Conservation (phyloP, 129 eudicot genomes). For the Flaveria brownii region DNA sequence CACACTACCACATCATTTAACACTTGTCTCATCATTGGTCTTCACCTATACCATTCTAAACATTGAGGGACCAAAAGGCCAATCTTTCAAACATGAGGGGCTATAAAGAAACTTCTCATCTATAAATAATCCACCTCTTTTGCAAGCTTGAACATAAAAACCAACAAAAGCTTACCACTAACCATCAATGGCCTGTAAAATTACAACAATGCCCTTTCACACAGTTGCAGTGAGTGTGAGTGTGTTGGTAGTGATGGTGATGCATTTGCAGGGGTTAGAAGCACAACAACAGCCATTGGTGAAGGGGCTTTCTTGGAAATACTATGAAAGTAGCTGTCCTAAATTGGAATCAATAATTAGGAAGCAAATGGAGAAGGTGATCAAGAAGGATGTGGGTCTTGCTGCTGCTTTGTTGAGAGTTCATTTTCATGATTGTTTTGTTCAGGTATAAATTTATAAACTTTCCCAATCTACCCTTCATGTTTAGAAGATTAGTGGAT, state of each 20-base stretch:
- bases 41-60: conserved; percentile 3
- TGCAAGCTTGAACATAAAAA: background rate
- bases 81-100: conserved; percentile 11
- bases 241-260: conserved; percentile 27
- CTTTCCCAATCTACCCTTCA: background rate
- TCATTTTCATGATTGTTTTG: conserved; percentile 86
- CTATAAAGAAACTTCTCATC: background rate
- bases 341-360: conserved; percentile 58
- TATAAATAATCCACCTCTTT: conserved; percentile 23
- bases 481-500: background rate
- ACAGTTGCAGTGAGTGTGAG: background rate
- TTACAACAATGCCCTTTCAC: conserved; percentile 29
- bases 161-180: background rate
- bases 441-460: conserved; percentile 46
- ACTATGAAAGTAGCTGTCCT: conserved; percentile 56
- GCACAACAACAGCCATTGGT: conserved; percentile 49
- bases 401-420: conserved; percentile 78
- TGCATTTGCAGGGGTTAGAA: conserved; percentile 29
- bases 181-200: conserved; percentile 26
- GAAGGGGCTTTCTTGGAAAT: conserved; percentile 53
- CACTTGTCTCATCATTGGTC: conserved; percentile 6
- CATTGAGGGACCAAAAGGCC: conserved; percentile 11
- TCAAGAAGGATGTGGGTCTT: conserved; percentile 59
- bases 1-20: conserved; percentile 21
- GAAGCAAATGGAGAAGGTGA: conserved; percentile 50